Conservation (phyloP, 2,329 filamentous ascomycete genomes). For the Neonectria magnoliae region DNA sequence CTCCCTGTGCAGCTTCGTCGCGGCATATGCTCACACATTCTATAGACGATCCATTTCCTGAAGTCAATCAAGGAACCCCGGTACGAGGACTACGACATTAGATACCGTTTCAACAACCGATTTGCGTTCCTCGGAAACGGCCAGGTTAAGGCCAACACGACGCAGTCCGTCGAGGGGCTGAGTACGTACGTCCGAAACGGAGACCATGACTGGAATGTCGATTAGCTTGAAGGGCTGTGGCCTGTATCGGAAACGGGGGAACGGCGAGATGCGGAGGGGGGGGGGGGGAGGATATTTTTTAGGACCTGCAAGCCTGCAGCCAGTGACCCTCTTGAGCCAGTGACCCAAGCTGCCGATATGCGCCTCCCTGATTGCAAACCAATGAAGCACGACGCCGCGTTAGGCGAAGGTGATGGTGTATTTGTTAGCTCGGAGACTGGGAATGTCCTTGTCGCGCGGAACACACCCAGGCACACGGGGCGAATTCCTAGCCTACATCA, state of each 20-base stretch:
- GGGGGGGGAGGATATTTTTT: too few relatives aligned
- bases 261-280: background rate
- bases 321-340: background rate
- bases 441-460: constrained; percentile 13
- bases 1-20: background rate
- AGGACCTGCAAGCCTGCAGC: background rate
- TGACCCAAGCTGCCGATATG: background rate
- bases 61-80: constrained; percentile 49
- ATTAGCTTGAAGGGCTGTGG: constrained; percentile 40
- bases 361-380: constrained; percentile 4
- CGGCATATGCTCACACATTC: background rate
- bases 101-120: constrained; percentile 48
- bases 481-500: constrained; percentile 10
- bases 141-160: constrained; percentile 55
- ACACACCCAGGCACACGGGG: background rate
- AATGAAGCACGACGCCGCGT: constrained; percentile 6
- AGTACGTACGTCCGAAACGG: constrained; percentile 55
- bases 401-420: constrained; percentile 15
- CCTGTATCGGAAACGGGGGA: background rate
- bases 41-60: constrained; percentile 50
- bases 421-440: constrained; percentile 13
- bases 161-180: constrained; percentile 51
- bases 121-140: constrained; percentile 54
- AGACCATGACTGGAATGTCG: constrained; percentile 57
- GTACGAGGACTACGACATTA: constrained; percentile 46